Conservation (phyloP, 2,329 filamentous ascomycete species). For the Fusarium protoensiforme region DNA sequence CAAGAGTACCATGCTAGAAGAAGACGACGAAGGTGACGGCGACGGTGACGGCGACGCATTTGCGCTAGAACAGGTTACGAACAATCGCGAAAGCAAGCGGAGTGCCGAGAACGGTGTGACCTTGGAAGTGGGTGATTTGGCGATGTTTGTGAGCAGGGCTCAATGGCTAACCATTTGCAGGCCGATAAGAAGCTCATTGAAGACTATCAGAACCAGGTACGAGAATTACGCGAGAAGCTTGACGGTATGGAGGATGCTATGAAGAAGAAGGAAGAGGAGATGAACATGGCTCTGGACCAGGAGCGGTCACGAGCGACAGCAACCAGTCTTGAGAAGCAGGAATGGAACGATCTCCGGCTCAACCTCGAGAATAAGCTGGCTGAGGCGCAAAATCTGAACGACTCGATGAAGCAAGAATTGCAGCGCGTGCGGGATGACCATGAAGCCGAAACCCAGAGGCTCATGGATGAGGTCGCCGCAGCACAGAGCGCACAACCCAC, state of each 20-base stretch:
- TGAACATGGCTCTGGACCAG: slow-evolving; percentile 68
- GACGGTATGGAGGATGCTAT: slow-evolving; percentile 76
- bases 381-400: slow-evolving; percentile 81
- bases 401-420: slow-evolving; percentile 82
- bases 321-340: slow-evolving; percentile 72
- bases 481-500: slow-evolving; percentile 33
- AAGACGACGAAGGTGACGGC: slow-evolving; percentile 88
- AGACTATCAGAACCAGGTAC: slow-evolving; percentile 83
- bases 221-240: slow-evolving; percentile 79
- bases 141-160: background rate
- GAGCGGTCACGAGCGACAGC: slow-evolving; percentile 66
- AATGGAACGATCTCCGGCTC: slow-evolving; percentile 74
- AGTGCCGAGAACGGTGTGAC: slow-evolving; percentile 43
- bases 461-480: slow-evolving; percentile 73
- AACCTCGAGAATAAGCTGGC: slow-evolving; percentile 79
- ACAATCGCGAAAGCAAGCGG: slow-evolving; percentile 44
- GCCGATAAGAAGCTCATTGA: slow-evolving; percentile 78
- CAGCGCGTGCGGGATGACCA: slow-evolving; percentile 78
- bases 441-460: slow-evolving; percentile 68
- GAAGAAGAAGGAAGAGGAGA: slow-evolving; percentile 73
- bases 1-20: slow-evolving; percentile 97
- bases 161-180: slow-evolving; percentile 48
- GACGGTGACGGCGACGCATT: slow-evolving; percentile 79
- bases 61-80: slow-evolving; percentile 51
- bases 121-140: slow-evolving; percentile 53